These are phyloP conservation scores for Elongisporangium prolatum DNA, from an alignment of 352 stramenopile genomes.

Conservation along the genomic window DNA sequence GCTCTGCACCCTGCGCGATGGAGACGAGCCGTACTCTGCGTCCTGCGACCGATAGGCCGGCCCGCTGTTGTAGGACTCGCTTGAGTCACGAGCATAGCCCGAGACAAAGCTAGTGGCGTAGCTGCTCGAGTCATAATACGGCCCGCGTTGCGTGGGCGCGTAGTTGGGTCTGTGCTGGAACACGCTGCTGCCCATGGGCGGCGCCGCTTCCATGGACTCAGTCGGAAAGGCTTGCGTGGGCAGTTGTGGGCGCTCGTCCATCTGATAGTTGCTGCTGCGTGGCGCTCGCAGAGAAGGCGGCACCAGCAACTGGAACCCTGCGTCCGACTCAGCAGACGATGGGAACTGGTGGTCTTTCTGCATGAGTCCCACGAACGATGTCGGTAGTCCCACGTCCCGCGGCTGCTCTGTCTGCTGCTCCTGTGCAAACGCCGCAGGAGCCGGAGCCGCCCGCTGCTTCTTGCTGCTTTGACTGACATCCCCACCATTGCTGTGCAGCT, in stretches of 20 bases:
- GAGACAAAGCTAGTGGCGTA: conserved; percentile 4
- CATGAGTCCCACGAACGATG: neutral
- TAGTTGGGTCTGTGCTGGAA: neutral
- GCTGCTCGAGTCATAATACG: conserved; percentile 23
- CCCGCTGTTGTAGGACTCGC: conserved; percentile 20
- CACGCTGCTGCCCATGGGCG: conserved; percentile 4
- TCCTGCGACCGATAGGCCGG: neutral
- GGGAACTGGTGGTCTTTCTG: neutral
- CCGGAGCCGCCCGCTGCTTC: neutral
- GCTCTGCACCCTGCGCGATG: conserved; percentile 13
- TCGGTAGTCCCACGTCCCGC: neutral
- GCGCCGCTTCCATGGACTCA: conserved; percentile 22
- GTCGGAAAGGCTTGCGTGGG: conserved; percentile 56
- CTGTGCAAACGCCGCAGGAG: neutral
- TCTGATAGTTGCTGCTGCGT: neutral
- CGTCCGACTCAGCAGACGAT: neutral
- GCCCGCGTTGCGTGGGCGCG: conserved; percentile 14
- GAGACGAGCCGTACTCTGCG: conserved; percentile 22
- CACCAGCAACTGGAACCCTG: neutral
- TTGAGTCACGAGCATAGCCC: conserved; percentile 26
- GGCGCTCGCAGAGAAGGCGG: neutral
- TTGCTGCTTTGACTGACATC: neutral
- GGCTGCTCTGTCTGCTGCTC: neutral
- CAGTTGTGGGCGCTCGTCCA: conserved; percentile 40
- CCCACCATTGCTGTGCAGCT: conserved; percentile 1